Percentiles rank a stretch among this genome's conserved stretches.
Evolutionary conservation across 176 grass and related monocot genomes (phyloP).

Genomic region (Phragmites australis): DNA sequence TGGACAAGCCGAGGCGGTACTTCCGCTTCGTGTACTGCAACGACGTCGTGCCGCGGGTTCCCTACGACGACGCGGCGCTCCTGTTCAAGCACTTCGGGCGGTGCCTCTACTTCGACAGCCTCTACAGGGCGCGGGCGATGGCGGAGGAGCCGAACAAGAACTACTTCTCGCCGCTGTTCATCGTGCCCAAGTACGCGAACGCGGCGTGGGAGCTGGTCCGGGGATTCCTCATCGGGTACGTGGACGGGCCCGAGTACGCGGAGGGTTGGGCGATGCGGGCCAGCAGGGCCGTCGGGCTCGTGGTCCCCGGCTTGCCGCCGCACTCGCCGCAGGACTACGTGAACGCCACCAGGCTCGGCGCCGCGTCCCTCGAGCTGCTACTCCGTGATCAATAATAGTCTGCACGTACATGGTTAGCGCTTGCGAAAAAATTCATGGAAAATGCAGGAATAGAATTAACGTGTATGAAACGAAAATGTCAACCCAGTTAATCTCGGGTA

Average conservation of each 20-base stretch:
- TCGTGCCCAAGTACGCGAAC: conserved; percentile 62
- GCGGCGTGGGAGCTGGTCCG: conserved; percentile 68
- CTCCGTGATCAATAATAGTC: not conserved
- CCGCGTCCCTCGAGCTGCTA: conserved; percentile 11
- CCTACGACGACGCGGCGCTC: conserved; percentile 58
- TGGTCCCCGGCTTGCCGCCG: conserved; percentile 65
- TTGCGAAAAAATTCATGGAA: not conserved
- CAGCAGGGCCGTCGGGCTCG: conserved; percentile 39
- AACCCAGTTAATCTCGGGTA: not conserved
- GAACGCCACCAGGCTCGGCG: conserved; percentile 62
- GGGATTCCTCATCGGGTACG: conserved; percentile 47
- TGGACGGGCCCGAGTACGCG: conserved; percentile 46
- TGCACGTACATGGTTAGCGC: too few relatives aligned
- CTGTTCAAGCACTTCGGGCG: conserved; percentile 71
- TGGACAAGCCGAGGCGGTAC: conserved; percentile 39
- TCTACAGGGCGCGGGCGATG: conserved; percentile 28
- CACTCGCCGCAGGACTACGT: conserved; percentile 82
- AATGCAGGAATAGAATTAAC: not conserved
- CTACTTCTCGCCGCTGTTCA: conserved; percentile 63
- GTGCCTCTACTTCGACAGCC: conserved; percentile 65
- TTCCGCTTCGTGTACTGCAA: conserved; percentile 80
- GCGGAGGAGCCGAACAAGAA: conserved; percentile 84
- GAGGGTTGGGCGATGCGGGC: conserved; percentile 62
- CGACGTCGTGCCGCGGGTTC: conserved; percentile 75
- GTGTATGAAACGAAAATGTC: not conserved